A percentile compares a stretch with the other conserved stretches of the same genome.
Conservation (phyloP, 306 rosid species). For the Vigna angularis region DNA sequence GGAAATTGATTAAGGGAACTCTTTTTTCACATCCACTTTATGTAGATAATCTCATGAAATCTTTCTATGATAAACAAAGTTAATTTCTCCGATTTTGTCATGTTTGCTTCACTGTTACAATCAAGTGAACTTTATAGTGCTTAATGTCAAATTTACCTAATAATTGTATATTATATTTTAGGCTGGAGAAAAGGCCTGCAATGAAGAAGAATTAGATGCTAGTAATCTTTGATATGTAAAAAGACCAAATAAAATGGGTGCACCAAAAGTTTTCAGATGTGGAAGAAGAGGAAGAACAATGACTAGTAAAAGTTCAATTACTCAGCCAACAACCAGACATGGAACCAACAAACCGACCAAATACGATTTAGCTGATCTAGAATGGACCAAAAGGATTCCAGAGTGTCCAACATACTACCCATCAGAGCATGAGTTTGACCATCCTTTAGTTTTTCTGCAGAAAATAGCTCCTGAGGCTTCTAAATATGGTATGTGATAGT, state of each 20-base stretch:
- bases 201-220: background rate
- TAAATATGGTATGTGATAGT: conserved; percentile 47
- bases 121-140: background rate
- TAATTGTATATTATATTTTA: background rate
- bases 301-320: background rate
- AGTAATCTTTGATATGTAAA: background rate
- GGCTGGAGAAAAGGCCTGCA: conserved; percentile 29
- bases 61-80: background rate
- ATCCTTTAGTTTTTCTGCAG: conserved; percentile 51
- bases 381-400: conserved; percentile 46
- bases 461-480: conserved; percentile 45
- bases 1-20: background rate
- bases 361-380: conserved; percentile 28
- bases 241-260: conserved; percentile 1
- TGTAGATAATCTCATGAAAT: background rate
- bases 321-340: background rate
- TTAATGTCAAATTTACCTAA: background rate
- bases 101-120: conserved; percentile 10
- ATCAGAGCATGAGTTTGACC: conserved; percentile 49
- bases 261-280: conserved; percentile 22
- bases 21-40: background rate
- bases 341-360: conserved; percentile 10
- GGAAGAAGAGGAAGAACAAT: conserved; percentile 2
- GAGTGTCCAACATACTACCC: conserved; percentile 51
- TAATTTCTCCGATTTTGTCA: conserved; percentile 12